Conservation (phyloP, 352 stramenopile species). For the Globisporangium yorkense region DNA sequence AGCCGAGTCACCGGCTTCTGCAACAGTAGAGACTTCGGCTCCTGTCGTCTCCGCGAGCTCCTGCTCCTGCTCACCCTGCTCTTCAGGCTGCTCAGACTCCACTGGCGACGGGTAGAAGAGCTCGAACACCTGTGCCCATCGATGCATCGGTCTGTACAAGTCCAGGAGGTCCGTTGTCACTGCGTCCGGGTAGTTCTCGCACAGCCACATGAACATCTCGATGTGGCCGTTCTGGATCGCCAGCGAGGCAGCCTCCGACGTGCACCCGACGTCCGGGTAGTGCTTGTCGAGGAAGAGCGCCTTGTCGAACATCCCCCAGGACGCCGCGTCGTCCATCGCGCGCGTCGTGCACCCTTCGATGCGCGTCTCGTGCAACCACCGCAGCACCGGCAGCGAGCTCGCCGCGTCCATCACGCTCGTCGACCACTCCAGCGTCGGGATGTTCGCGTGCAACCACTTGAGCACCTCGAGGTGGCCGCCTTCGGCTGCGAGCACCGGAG, state of each 20-base stretch:
- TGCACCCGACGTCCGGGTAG: neutral
- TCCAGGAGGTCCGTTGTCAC: neutral
- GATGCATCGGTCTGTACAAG: neutral
- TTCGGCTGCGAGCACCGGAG: neutral
- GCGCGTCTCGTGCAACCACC: neutral
- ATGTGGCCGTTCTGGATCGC: neutral
- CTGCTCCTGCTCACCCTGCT: neutral
- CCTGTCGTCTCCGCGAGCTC: neutral
- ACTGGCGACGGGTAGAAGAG: neutral
- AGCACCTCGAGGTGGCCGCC: slow-evolving; percentile 5
- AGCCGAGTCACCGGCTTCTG: neutral
- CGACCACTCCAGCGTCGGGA: neutral
- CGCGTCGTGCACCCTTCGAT: neutral
- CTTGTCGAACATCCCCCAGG: neutral
- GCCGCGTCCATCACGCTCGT: neutral
- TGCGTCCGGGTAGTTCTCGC: neutral
- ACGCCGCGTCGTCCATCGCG: neutral
- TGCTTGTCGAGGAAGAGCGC: neutral
- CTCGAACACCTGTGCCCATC: neutral
- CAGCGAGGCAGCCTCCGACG: neutral
- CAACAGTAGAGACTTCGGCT: neutral
- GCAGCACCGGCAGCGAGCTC: neutral
- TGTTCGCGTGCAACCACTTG: slow-evolving; percentile 6
- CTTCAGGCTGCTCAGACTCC: neutral
- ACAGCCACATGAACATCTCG: slow-evolving; percentile 6